Conservation (phyloP, 148 eudicot genomes). For the Rheum nobile region DNA sequence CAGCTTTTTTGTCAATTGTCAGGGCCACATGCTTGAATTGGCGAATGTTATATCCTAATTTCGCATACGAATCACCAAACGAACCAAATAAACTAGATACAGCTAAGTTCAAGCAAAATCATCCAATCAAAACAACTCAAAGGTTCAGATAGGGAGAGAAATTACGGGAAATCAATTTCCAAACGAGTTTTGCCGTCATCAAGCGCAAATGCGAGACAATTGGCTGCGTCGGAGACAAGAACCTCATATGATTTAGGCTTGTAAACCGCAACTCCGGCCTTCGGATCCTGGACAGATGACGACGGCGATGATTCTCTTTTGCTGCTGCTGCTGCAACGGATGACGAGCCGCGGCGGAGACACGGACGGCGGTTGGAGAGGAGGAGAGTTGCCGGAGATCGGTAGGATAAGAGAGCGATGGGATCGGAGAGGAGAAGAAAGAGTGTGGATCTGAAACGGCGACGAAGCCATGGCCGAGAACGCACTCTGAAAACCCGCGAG, state of each 20-base stretch:
- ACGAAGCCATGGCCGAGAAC: neutral
- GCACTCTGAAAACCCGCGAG: neutral
- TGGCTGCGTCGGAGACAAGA: conserved; percentile 73
- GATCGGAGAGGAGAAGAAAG: conserved; percentile 6
- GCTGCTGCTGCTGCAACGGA: conserved; percentile 20
- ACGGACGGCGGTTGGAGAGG: neutral
- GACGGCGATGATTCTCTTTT: conserved; percentile 25
- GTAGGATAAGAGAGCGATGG: conserved; percentile 7
- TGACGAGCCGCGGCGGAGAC: conserved; percentile 10
- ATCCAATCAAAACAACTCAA: neutral
- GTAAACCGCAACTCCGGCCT: conserved; percentile 66
- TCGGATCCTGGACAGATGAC: conserved; percentile 20
- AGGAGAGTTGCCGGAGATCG: conserved; percentile 10
- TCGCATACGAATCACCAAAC: neutral
- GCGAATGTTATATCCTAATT: neutral
- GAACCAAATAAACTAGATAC: neutral
- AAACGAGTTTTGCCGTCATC: conserved; percentile 59
- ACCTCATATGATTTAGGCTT: conserved; percentile 87
- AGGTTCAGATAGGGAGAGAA: neutral
- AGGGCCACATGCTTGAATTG: neutral
- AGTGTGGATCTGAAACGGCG: conserved; percentile 4
- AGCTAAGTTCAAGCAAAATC: neutral
- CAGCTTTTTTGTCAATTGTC: neutral
- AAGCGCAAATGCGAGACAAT: conserved; percentile 54
- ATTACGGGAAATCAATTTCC: conserved; percentile 94